These are phyloP conservation scores for Zea luxurians DNA, from an alignment of 176 grass and related monocot genomes.

Conservation along the genomic window DNA sequence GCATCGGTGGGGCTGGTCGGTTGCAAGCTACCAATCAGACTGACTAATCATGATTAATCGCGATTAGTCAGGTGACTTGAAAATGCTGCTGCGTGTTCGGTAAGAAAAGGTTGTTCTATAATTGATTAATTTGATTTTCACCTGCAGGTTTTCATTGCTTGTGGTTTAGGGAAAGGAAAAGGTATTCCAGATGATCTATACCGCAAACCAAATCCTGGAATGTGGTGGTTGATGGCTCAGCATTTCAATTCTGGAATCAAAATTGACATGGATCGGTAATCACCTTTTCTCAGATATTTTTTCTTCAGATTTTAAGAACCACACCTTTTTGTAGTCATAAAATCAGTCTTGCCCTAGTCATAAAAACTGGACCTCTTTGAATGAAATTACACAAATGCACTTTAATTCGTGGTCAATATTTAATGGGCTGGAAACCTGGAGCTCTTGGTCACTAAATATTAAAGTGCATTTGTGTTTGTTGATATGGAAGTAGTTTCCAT, in stretches of 20 bases:
- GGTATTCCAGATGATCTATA: slow-evolving; percentile 55
- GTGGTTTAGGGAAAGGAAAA: slow-evolving; percentile 68
- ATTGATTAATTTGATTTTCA: slow-evolving; percentile 36
- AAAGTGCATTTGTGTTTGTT: not conserved
- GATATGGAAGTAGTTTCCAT: slow-evolving; percentile 5
- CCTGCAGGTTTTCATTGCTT: slow-evolving; percentile 85
- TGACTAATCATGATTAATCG: too few species aligned
- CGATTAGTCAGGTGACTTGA: too few species aligned
- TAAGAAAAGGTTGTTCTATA: not conserved
- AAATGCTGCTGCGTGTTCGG: not conserved
- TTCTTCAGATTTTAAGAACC: slow-evolving; percentile 8
- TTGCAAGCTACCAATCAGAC: too few species aligned
- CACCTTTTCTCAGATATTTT: not conserved
- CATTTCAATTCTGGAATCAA: slow-evolving; percentile 81
- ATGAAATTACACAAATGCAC: not conserved
- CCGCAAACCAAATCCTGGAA: slow-evolving; percentile 78
- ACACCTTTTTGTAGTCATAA: not conserved
- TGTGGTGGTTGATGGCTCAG: slow-evolving; percentile 79
- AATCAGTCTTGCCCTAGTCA: not conserved
- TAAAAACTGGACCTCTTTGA: not conserved
- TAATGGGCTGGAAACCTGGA: not conserved
- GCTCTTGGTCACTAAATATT: too few species aligned
- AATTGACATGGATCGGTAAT: slow-evolving; percentile 77
- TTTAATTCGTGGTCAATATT: not conserved
- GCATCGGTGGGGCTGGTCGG: too few species aligned